phyloP scores from a whole-genome alignment of 2,329 filamentous ascomycete species.

The Spiromastix sp. region DNA sequence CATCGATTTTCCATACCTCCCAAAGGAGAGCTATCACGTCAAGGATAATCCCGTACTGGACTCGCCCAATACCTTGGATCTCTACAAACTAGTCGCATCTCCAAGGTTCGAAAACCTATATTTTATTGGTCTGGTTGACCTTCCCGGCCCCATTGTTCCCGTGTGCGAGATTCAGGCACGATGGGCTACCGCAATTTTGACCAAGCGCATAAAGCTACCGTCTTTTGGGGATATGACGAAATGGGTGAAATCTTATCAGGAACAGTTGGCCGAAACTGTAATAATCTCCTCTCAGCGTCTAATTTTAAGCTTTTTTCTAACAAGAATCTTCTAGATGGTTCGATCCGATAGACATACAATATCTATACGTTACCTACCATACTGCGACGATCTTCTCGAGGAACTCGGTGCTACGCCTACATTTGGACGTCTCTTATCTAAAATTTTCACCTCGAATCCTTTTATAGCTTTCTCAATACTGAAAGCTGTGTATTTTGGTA shows the following conservation, averaged over 20 bases:
- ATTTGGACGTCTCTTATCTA: slow-evolving; percentile 17
- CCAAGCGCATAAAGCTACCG: slow-evolving; percentile 17
- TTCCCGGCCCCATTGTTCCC: slow-evolving; percentile 22
- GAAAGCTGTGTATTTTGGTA: slow-evolving; percentile 26
- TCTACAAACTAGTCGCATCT: slow-evolving; percentile 24
- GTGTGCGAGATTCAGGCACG: slow-evolving; percentile 26
- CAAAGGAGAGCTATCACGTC: slow-evolving; percentile 12
- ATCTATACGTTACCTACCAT: slow-evolving; percentile 19
- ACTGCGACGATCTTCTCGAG: slow-evolving; percentile 23
- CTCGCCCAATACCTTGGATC: slow-evolving; percentile 16
- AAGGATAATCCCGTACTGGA: slow-evolving; percentile 8
- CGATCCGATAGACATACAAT: slow-evolving; percentile 23
- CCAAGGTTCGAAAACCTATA: slow-evolving; percentile 24
- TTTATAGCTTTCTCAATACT: slow-evolving; percentile 18
- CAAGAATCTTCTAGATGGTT: slow-evolving; percentile 15
- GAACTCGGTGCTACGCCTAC: slow-evolving; percentile 25
- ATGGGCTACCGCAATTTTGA: slow-evolving; percentile 22
- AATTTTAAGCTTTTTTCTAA: neutral
- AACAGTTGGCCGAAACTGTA: slow-evolving; percentile 15
- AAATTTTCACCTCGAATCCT: slow-evolving; percentile 18
- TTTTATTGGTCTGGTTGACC: slow-evolving; percentile 24
- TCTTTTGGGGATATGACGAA: slow-evolving; percentile 17
- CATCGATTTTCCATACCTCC: slow-evolving; percentile 12
- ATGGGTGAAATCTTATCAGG: slow-evolving; percentile 18
- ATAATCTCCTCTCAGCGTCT: slow-evolving; percentile 1